Evolutionary conservation across 306 rosid genomes (phyloP), one percentile per base, ranked within the genome.

Genomic region (cucumber (Cucumis sativus)): DNA sequence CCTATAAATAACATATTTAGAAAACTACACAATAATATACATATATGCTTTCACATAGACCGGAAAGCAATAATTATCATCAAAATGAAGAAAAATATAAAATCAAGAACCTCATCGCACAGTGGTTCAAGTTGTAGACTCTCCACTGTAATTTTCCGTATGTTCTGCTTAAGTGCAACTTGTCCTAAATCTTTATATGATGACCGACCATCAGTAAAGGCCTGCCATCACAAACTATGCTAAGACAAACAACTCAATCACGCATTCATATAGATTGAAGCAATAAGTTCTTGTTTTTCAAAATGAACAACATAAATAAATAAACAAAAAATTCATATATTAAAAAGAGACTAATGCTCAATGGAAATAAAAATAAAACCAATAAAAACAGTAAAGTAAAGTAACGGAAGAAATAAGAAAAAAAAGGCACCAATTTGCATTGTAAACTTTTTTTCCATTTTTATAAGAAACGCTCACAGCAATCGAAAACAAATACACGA

Each of bases 91-190:
- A 74, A 52, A 20, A 78, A 49, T 51, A 47, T 58, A 79, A 64
- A 81, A 49, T 8, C 52, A 85, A 77, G 67, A 23, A 52, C 98
- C 98, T 92, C 89, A 4, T 83, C 79, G 77, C 97, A 89, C 80
- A 91, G 98, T 58, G 97, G 96, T 82, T 92, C 93, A 80, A 95
- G 88, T 69, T 79, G 75, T 87, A 95, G 77, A 52, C 84, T 84
- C 76, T 86, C 86, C 85, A 83, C 90, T 17, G 89, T 82, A 80
- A 92, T 84, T 77, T 87, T 80, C 77, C 96, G 90, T 82, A 1
- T 88, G 58, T 43, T 84, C 81, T 85, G 91, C 68, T 62, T 39
- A 28, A 51, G 82, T 77, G 54, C 3, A 37, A 54, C 59, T 39
- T n/a, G 54, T 39, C 52, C 79, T 76, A 47, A 43, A 33, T 51